phyloP scores from a whole-genome alignment of 257 asterid species.

The Gentiana macrophylla region DNA sequence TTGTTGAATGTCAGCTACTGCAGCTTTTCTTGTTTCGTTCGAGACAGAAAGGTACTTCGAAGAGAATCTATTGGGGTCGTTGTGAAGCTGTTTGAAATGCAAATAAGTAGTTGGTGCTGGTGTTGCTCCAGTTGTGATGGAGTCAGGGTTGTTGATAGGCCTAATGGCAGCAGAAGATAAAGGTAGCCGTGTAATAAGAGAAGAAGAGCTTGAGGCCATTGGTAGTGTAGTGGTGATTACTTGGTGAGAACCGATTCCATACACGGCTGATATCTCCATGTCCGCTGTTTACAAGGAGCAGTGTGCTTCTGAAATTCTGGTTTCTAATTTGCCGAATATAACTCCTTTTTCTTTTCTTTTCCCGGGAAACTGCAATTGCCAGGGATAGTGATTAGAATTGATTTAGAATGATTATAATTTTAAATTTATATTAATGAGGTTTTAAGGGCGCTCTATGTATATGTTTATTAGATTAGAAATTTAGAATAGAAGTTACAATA shows the following conservation, averaged over 20 bases:
- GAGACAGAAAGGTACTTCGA: constrained; percentile 21
- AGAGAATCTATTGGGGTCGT: constrained; percentile 13
- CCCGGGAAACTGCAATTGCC: too few species aligned
- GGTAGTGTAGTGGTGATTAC: background rate
- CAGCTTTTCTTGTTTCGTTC: constrained; percentile 33
- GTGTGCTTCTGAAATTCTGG: too few species aligned
- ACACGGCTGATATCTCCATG: constrained; percentile 9
- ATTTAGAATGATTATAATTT: too few species aligned
- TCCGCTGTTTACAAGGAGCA: too few species aligned
- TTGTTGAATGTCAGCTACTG: constrained; percentile 52
- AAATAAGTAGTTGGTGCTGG: constrained; percentile 1
- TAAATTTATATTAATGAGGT: too few species aligned
- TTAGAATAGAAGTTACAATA: too few species aligned
- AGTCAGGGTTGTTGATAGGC: constrained; percentile 5
- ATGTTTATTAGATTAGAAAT: too few species aligned
- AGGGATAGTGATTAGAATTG: too few species aligned
- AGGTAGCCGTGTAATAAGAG: background rate
- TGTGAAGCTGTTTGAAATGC: constrained; percentile 6
- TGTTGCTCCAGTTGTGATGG: constrained; percentile 10
- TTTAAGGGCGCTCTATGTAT: too few species aligned
- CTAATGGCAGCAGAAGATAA: background rate
- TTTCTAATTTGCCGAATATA: too few species aligned
- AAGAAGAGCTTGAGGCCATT: background rate
- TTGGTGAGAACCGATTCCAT: constrained; percentile 7
- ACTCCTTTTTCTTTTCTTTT: too few species aligned